Percentiles rank a stretch among this genome's conserved stretches.
These are phyloP conservation scores for Mucor indicus DNA, from an alignment of 371 early-diverging fungal genomes.

Conservation along the genomic window DNA sequence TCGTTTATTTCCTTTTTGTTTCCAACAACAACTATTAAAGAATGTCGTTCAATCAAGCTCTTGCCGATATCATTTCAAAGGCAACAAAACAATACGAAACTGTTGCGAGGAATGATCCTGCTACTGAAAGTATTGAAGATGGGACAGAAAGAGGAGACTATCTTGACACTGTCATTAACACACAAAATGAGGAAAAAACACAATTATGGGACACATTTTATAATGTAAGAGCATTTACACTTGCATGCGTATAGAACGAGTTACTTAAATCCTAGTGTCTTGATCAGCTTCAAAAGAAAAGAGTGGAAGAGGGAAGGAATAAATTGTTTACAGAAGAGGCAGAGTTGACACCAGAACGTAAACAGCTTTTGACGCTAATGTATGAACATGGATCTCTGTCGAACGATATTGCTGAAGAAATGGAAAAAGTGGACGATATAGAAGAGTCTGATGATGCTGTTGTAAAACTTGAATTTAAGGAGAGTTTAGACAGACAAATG, in stretches of 20 bases:
- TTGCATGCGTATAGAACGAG: too few relatives aligned
- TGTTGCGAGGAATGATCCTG: slow-evolving; percentile 17
- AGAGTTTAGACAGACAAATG: slow-evolving; percentile 14
- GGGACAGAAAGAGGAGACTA: slow-evolving; percentile 19
- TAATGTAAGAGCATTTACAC: slow-evolving; percentile 22
- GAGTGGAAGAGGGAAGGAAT: not conserved
- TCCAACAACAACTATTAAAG: not conserved
- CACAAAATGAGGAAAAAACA: slow-evolving; percentile 25
- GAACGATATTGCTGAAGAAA: slow-evolving; percentile 1
- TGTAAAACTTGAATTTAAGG: slow-evolving; percentile 25
- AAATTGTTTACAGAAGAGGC: slow-evolving; percentile 12
- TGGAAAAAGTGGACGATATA: slow-evolving; percentile 2
- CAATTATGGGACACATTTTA: slow-evolving; percentile 32
- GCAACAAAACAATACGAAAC: slow-evolving; percentile 35
- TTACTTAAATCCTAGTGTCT: too few relatives aligned
- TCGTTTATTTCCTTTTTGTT: slow-evolving; percentile 3
- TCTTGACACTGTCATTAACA: slow-evolving; percentile 20
- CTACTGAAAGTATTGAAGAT: slow-evolving; percentile 21
- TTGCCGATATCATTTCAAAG: slow-evolving; percentile 20
- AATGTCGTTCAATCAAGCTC: slow-evolving; percentile 9
- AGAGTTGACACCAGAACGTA: not conserved
- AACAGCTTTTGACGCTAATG: slow-evolving; percentile 5
- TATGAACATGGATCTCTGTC: slow-evolving; percentile 6
- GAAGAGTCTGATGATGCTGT: slow-evolving; percentile 8
- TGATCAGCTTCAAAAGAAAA: slow-evolving; percentile 3